Base-by-base conservation (phyloP, 441 rosid genomes). In the Adansonia madagascariensis region DNA sequence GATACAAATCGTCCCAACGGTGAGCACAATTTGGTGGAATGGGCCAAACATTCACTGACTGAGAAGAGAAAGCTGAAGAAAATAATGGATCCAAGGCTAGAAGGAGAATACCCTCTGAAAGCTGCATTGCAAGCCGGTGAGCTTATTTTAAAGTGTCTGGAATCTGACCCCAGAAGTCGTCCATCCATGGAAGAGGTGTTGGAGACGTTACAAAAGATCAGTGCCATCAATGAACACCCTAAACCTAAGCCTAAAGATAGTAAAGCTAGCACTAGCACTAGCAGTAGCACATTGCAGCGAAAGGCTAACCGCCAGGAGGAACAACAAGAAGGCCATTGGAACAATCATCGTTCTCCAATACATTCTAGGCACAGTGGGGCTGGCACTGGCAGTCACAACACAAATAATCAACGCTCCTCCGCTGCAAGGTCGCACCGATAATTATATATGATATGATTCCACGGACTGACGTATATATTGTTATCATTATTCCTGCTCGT, bases 111-210 rank as follows among this genome's bases (percentile, higher is more conserved):
- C 89, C 92, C 99, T 6, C 10, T 80, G 15, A 74, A 80, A 55
- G 98, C 83, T 0, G 94, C 88, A 27, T n/a, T 56, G 41, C 81
- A 31, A 74, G 82, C 84, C 4, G 99, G 93, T 1, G 81, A 73
- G 39, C 87, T 95, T 4, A 82, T 92, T 14, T 39, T 80, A 10
- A 80, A 70, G 27, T 95, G 99, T 78, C 75, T 93, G 14, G 90
- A 90, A 74, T 70, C 77, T 2, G 98, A 93, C 31, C 98, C 90
- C 0, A 89, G 78, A 77, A 84, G 41, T 22, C 85, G 99, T 17
- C 98, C 99, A 0, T 82, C 94, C 1, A 95, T 92, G 98, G 90
- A 88, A 22, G 77, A 91, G 8, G 91, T 95, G 11, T 71, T 88
- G 41, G 84, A 79, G 39, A 86, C 76, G 6, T 64, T 95, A 35